phyloP scores from a whole-genome alignment of 1,284 basidiomycete genomes.

The Tilletia horrida region DNA sequence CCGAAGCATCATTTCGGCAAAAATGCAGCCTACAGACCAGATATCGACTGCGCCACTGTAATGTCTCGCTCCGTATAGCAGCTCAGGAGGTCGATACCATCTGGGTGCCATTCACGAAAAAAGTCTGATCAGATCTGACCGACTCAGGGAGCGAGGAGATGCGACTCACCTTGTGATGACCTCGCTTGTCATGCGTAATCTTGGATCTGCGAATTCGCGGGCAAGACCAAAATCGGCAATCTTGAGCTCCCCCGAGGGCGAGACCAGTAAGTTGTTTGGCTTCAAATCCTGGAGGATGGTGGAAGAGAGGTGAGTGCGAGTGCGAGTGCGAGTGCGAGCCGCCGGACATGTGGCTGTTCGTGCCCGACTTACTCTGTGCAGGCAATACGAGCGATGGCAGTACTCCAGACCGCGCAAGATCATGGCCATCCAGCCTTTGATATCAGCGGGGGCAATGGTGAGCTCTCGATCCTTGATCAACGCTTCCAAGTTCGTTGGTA shows the following conservation, averaged over 20 bases:
- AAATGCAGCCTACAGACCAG: slow-evolving; percentile 94
- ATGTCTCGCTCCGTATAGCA: slow-evolving; percentile 80
- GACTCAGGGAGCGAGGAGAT: neutral
- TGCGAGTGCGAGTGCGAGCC: too few relatives aligned
- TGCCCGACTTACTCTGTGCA: slow-evolving; percentile 72
- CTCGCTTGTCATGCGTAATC: slow-evolving; percentile 92
- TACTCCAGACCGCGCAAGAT: slow-evolving; percentile 92
- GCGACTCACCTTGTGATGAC: slow-evolving; percentile 69
- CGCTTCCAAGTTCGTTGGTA: slow-evolving; percentile 95
- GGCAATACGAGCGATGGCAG: slow-evolving; percentile 87
- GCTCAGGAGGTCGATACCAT: slow-evolving; percentile 96
- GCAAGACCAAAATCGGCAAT: slow-evolving; percentile 99
- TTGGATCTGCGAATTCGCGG: slow-evolving; percentile 87
- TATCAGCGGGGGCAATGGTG: slow-evolving; percentile 89
- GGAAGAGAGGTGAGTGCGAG: neutral
- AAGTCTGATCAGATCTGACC: neutral
- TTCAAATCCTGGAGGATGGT: slow-evolving; percentile 69
- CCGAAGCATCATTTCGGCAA: slow-evolving; percentile 91
- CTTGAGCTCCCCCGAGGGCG: slow-evolving; percentile 85
- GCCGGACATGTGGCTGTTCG: neutral
- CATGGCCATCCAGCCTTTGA: slow-evolving; percentile 99
- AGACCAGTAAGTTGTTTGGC: slow-evolving; percentile 95
- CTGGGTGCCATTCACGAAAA: slow-evolving; percentile 58
- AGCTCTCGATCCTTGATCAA: slow-evolving; percentile 89
- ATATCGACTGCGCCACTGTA: slow-evolving; percentile 86